Evolutionary conservation across 1,139 yeast genomes (phyloP), one percentile per base, ranked within the genome.

Genomic region (Meyerozyma sp.): DNA sequence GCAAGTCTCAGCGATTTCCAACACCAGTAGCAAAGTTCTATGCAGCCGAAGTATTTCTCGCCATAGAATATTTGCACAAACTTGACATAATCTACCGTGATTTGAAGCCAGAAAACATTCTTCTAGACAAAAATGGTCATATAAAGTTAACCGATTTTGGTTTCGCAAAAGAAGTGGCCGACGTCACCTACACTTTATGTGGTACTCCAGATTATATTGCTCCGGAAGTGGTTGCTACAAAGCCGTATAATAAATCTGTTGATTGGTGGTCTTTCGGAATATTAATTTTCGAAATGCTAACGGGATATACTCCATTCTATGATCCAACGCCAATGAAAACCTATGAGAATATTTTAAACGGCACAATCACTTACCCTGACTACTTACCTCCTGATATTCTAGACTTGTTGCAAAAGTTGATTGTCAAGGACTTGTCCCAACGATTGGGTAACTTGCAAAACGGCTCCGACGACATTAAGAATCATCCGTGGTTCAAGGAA

Each of bases 261-360:
- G 84, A 79, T 58, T 79, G 82, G 82, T 79, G 84, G 84, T 75
- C 81, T 3, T 69, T 79, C 52, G 84, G 84, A 14, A 78, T 79
- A 10, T 64, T 79, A 45, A 78, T 79, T 40, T 79, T 71, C 55
- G 84, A 79, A 59, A 79, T 79, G 84, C 65, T 79, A 54, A 77
- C 82, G 10, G 84, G 84, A 14, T 77, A 76, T 52, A 79, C 84
- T 1, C 84, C 84, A 35, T 79, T 79, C 54, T 79, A 78, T 55
- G 83, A 79, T 54, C 68, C 79, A 20, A 75, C 82, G 1, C 83
- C 83, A 11, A 77, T 79, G 79, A 78, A 78, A 55, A 79, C 83
- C 21, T 79, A 79, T 57, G 83, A 79, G 54, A 79, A 78, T 53
- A 79, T 79, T 46, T 68, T 77, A 40, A 68, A 71, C 39, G 81